Base-by-base conservation (phyloP, 1,139 yeast genomes). In the Scheffersomyces stambukii region DNA sequence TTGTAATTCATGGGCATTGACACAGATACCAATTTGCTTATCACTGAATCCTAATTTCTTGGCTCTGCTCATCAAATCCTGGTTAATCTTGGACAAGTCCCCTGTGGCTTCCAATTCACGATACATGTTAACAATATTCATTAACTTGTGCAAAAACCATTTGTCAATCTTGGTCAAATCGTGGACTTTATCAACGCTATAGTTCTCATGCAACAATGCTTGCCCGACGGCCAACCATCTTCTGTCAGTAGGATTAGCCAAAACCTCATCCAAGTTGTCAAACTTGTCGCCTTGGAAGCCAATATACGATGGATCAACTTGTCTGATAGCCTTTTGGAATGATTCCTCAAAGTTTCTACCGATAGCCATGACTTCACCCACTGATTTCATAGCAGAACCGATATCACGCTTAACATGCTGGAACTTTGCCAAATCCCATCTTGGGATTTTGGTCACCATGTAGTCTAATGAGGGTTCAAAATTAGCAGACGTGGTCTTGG, bases 301-400 rank as follows among this genome's bases (percentile, higher is more conserved):
- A 48, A 88, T 68, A 67, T 91, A 89, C 45, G 84, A 89, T 59
- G 89, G 89, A 54, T 91, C 98, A 25, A 95, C 86, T 10, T 96
- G 88, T 61, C 98, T 78, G 43, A 91, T 89, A 33, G 97, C 98
- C 66, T 91, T 91, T 65, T 91, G 98, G 41, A 91, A 85, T 23
- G 98, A 95, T 60, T 91, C 98, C 62, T 91, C 98, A 46, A 91
- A 91, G 10, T 95, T 91, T 62, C 98, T 77, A 54, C 98, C 98
- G 57, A 91, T 88, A 41, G 94, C 76, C 98, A 91, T 91, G 35
- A 91, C 98, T 63, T 91, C 98, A 70, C 98, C 98, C 38, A 91
- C 98, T 43, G 96, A 88, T 64, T 91, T 91, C 98, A 91, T 91
- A 25, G 96, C 80, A 5, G 97, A 89, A 21, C 33, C 31, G 27